phyloP scores from a whole-genome alignment of 768 basidiomycete genomes.

The Tricholoma matsutake region DNA sequence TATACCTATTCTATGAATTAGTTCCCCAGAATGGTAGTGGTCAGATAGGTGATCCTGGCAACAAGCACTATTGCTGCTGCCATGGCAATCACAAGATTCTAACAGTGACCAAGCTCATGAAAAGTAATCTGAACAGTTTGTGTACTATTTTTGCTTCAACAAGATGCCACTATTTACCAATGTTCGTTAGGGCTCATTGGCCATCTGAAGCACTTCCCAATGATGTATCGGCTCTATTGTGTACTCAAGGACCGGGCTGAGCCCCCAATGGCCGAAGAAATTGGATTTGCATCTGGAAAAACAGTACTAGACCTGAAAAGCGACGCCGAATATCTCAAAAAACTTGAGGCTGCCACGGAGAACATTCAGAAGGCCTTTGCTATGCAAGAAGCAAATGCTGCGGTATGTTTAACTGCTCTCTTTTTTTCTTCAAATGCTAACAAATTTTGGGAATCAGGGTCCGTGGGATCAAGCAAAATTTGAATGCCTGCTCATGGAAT shows the following conservation, averaged over 20 bases:
- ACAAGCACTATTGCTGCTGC: constrained; percentile 21
- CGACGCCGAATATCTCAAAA: not conserved
- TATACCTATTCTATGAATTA: constrained; percentile 19
- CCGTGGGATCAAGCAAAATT: constrained; percentile 3
- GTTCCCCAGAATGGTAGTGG: constrained; percentile 9
- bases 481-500: not conserved
- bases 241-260: not conserved
- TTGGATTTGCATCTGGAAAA: not conserved
- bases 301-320: not conserved
- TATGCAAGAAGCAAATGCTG: not conserved
- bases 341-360: not conserved
- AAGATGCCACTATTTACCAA: not conserved
- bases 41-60: constrained; percentile 9
- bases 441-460: not conserved
- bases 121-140: constrained; percentile 10
- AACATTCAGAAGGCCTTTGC: not conserved
- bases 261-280: not conserved
- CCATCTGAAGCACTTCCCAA: not conserved
- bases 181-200: not conserved
- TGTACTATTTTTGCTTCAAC: not conserved
- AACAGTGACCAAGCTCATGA: constrained; percentile 12
- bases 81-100: constrained; percentile 15
- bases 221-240: not conserved
- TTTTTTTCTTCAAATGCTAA: no score
- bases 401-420: no score